These are phyloP conservation scores for Actinomucor elegans DNA, from an alignment of 371 early-diverging fungal species.

Conservation along the genomic window DNA sequence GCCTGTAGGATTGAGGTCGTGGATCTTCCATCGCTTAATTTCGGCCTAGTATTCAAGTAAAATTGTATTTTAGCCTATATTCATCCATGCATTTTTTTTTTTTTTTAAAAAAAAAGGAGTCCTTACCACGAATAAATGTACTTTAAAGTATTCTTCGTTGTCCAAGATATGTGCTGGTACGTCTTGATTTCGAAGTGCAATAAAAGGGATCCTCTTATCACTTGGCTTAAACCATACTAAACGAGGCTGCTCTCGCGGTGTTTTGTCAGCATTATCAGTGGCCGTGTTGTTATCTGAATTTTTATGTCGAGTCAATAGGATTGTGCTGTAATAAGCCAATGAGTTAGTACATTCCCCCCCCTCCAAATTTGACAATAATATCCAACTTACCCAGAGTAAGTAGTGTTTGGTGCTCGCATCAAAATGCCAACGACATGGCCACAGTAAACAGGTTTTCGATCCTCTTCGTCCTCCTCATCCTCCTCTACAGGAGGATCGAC, in stretches of 20 bases:
- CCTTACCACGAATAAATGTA: conserved; percentile 39
- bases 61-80: not conserved
- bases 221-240: conserved; percentile 79
- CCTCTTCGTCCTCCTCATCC: conserved; percentile 21
- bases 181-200: conserved; percentile 59
- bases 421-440: conserved; percentile 62
- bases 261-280: too few relatives aligned
- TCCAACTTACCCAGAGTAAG: conserved; percentile 56
- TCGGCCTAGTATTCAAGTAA: conserved; percentile 42
- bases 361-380: too few relatives aligned
- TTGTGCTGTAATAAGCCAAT: too few relatives aligned
- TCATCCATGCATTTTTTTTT: not conserved
- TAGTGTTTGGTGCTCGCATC: conserved; percentile 38
- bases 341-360: too few relatives aligned
- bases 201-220: conserved; percentile 69
- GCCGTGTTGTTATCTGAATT: too few relatives aligned
- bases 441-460: conserved; percentile 49
- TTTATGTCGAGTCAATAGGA: too few relatives aligned
- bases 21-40: conserved; percentile 63
- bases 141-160: conserved; percentile 44
- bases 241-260: too few relatives aligned
- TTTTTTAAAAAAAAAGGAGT: too few relatives aligned
- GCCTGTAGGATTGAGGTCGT: conserved; percentile 61
- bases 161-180: conserved; percentile 58
- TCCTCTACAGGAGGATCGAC: conserved; percentile 8